phyloP scores from a whole-genome alignment of 2,329 filamentous ascomycete genomes.

The Dothistroma pini region DNA sequence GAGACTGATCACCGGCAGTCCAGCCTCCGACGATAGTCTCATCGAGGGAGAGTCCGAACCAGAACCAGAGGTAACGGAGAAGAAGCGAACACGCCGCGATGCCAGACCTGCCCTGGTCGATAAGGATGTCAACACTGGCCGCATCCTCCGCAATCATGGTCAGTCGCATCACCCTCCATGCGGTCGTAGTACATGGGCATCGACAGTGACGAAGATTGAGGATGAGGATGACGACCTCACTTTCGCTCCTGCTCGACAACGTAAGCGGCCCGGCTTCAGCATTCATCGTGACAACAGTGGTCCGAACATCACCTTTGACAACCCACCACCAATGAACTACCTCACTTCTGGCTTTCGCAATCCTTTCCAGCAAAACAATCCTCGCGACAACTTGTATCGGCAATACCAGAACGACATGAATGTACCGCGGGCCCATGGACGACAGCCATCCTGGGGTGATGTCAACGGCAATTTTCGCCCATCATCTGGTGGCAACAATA shows the following conservation, averaged over 20 bases:
- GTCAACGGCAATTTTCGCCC: conserved; percentile 15
- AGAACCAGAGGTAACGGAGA: conserved; percentile 27
- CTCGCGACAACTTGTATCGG: background rate
- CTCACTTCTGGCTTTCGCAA: conserved; percentile 18
- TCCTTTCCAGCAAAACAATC: background rate
- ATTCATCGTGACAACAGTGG: conserved; percentile 42
- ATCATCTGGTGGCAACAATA: conserved; percentile 10
- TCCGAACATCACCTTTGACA: conserved; percentile 34
- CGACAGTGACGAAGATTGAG: conserved; percentile 16
- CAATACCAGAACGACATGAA: background rate
- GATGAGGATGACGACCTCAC: conserved; percentile 34
- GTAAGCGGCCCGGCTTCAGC: conserved; percentile 38
- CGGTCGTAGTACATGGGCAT: conserved; percentile 9
- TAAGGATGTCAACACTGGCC: conserved; percentile 29
- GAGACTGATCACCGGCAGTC: conserved; percentile 44
- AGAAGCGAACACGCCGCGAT: conserved; percentile 25
- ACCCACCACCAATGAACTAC: conserved; percentile 21
- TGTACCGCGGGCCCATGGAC: conserved; percentile 11
- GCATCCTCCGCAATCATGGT: conserved; percentile 19
- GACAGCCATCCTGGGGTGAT: conserved; percentile 19
- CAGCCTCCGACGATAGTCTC: conserved; percentile 39
- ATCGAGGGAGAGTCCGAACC: conserved; percentile 33
- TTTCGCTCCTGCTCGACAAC: conserved; percentile 29
- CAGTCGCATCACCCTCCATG: conserved; percentile 12
- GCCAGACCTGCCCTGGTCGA: conserved; percentile 25